Evolutionary conservation across 2,329 filamentous ascomycete genomes (phyloP).

Genomic region (Botrytis medusae): DNA sequence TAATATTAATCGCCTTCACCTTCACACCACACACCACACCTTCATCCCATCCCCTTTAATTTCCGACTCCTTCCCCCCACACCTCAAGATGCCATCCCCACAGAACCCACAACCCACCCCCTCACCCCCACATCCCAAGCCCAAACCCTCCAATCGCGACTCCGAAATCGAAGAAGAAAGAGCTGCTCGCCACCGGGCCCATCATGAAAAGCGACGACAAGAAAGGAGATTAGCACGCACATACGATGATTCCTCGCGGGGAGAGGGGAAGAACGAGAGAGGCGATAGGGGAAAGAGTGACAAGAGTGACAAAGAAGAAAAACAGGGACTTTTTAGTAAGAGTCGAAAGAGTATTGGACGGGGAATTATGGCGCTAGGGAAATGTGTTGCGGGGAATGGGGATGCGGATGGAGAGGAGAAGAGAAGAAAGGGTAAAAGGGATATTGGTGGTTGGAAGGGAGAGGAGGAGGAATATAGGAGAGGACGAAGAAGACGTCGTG

Average conservation of each 20-base stretch:
- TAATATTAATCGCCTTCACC: background rate
- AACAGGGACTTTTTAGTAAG: background rate
- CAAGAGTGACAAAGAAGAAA: background rate
- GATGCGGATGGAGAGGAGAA: background rate
- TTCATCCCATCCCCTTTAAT: background rate
- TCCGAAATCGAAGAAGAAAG: background rate
- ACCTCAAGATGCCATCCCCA: background rate
- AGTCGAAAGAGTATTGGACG: constrained; percentile 13
- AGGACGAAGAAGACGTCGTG: background rate
- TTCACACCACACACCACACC: background rate
- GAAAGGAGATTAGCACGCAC: background rate
- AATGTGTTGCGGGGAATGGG: too few relatives aligned
- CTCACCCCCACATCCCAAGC: background rate
- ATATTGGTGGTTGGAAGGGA: background rate
- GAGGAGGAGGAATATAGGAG: background rate
- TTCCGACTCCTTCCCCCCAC: background rate
- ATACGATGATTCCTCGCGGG: background rate
- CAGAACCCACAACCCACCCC: background rate
- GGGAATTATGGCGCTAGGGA: background rate
- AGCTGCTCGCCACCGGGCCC: background rate
- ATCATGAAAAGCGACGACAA: background rate
- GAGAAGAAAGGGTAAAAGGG: background rate
- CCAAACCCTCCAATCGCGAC: background rate
- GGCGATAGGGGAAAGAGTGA: background rate
- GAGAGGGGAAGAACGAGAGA: background rate